phyloP scores from a whole-genome alignment of 805 yeast species.

The Candida rishiriensis region DNA sequence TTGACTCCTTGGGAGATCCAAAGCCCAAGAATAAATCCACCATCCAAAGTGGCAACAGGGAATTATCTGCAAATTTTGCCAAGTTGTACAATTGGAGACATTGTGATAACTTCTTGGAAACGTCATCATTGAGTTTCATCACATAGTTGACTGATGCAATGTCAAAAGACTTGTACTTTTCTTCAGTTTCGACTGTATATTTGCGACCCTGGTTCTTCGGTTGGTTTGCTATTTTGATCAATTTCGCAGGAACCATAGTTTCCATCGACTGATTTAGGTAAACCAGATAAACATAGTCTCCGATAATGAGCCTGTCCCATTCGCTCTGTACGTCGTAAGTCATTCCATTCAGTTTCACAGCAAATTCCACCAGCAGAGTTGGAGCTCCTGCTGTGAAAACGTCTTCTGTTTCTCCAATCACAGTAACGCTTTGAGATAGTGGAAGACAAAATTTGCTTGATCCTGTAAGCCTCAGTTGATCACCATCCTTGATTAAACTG shows the following conservation, averaged over 20 bases:
- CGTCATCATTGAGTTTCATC: conserved; percentile 1
- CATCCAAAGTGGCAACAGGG: conserved; percentile 32
- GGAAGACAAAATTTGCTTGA: conserved; percentile 11
- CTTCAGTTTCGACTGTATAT: conserved; percentile 2
- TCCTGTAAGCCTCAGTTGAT: background rate
- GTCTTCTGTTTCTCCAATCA: background rate
- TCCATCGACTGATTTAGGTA: background rate
- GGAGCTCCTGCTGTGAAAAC: background rate
- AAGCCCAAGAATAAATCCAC: conserved; percentile 29
- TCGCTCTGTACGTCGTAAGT: conserved; percentile 3
- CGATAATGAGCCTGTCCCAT: conserved; percentile 6
- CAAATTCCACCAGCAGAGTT: conserved; percentile 1
- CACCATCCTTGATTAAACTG: background rate
- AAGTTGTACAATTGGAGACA: background rate
- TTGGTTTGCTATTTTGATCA: background rate
- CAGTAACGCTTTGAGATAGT: background rate
- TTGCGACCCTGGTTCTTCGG: conserved; percentile 1
- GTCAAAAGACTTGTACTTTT: background rate
- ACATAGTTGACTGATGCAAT: background rate
- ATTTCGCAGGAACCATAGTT: conserved; percentile 1
- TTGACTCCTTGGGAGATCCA: conserved; percentile 22
- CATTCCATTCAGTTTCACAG: conserved; percentile 9
- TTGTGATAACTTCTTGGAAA: background rate
- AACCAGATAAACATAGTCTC: conserved; percentile 2
- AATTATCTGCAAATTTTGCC: background rate